Evolutionary conservation across 306 rosid species (phyloP).

Genomic region (Cicer judaicum): DNA sequence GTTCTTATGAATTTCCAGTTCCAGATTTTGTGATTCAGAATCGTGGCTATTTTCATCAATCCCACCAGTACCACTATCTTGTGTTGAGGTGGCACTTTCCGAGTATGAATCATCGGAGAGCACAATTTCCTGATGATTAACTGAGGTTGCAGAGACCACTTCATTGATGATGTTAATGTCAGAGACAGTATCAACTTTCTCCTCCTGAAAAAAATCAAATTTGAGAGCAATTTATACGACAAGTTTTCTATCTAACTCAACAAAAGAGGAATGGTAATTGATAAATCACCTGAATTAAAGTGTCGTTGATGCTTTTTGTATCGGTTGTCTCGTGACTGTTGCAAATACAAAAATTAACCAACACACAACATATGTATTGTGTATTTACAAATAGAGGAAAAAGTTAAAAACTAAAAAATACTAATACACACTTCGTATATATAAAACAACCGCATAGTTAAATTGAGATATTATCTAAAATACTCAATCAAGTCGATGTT

Average conservation of each 20-base stretch:
- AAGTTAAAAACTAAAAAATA: not conserved
- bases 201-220: conserved; percentile 45
- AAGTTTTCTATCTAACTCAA: not conserved
- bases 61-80: not conserved
- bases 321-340: conserved; percentile 1
- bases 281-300: conserved; percentile 42
- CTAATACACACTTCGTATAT: no score
- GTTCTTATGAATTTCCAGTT: conserved; percentile 6
- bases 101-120: conserved; percentile 32
- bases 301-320: not conserved
- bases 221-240: not conserved
- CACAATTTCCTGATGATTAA: conserved; percentile 42
- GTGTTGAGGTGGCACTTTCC: conserved; percentile 27
- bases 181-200: not conserved
- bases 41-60: not conserved
- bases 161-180: not conserved
- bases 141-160: not conserved
- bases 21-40: not conserved
- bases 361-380: not conserved
- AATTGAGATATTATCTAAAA: no score
- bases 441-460: no score
- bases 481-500: no score
- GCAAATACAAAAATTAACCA: not conserved
- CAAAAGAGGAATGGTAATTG: not conserved
- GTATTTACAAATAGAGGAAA: not conserved